Base-by-base conservation (phyloP, 805 yeast genomes). In the Barnettozyma pratensis region DNA sequence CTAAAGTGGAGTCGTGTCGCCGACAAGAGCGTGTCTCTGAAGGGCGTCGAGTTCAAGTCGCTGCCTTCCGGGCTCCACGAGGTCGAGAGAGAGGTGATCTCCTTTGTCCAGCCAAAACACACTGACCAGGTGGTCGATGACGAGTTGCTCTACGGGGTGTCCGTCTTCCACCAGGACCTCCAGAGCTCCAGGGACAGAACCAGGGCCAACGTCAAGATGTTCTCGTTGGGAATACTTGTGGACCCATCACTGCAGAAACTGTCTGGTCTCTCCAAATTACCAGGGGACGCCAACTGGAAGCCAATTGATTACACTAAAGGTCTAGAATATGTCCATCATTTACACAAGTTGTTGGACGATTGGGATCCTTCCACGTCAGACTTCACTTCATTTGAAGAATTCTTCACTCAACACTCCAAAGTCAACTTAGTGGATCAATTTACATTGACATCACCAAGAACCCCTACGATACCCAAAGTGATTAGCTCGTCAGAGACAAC, bases 31-130 rank as follows among this genome's bases (percentile, higher is more conserved):
- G 49, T 61, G 12, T 53, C 70, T 0, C 57, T 79, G 28, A 63
- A 70, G 31, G 74, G 75, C 10, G 58, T 83, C 4, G 90, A 84
- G 62, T 83, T 74, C 64, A 77, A 80, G 54, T 70, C 82, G n/a
- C 64, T 84, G 40, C 90, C 90, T 0, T 80, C 87, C 0, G 89
- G 91, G 1, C 67, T 82, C 3, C 90, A 84, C 57, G 71, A 76
- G 11, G 69, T 70, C 3, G 61, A 63, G 25, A 48, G 57, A 11
- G 90, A 84, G 57, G 75, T 77, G 2, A 70, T 83, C 1, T 75
- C 77, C 45, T 83, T 83, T 63, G 74, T 72, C 3, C 63, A 57
- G 6, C 66, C 71, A 7, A 65, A 61, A 37, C 35, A 47, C 4
- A 54, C 47, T 5, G 51, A 55, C 1, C 47, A 48, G 10, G 52